Base-by-base conservation (phyloP, 805 yeast species). In the Saccharomycopsis vini region DNA sequence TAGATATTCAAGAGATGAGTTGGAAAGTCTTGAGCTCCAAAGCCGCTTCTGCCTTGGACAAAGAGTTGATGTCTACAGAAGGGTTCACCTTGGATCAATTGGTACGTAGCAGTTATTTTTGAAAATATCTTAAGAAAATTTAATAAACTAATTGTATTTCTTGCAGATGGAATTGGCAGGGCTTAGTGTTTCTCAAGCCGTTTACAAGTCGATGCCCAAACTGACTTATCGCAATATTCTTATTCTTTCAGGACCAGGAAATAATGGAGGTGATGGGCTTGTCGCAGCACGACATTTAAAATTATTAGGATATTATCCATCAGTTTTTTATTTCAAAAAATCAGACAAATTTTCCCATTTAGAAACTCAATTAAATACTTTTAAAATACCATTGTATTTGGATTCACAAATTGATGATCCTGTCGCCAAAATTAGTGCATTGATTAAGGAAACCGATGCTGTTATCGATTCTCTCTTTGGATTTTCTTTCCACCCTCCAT, bases 251-350 rank as follows among this genome's bases (percentile, higher is more conserved):
- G 98, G 98, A 0, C 97, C 97, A 0, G 98, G 98, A 1, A 92
- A 92, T 57, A 92, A 92, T 57, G 78, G 95, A 1, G 98, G 97
- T 2, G 98, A 92, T 62, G 98, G 97, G 0, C 65, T 92, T 12
- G 98, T 92, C 1, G 95, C 96, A 23, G 95, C 97, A 1, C 71
- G 98, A 35, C 98, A 92, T 59, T 66, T 92, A 50, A 75, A 76
- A 52, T 63, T 88, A 10, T 77, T 92, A 69, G 92, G 92, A 2
- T 86, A 79, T 58, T 63, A 66, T 4, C 95, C 97, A 1, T 64
- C 73, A 3, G 71, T 90, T 0, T 88, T 72, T 60, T 89, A 88
- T 56, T 42, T 69, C 76, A 36, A 70, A 68, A 51, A 75, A 70
- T 39, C 66, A 49, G 75, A 65, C 19, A 64, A 87, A 24, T 87